Base-by-base conservation (phyloP, 1,284 basidiomycete species). In the Cystobasidiaceae sp. region DNA sequence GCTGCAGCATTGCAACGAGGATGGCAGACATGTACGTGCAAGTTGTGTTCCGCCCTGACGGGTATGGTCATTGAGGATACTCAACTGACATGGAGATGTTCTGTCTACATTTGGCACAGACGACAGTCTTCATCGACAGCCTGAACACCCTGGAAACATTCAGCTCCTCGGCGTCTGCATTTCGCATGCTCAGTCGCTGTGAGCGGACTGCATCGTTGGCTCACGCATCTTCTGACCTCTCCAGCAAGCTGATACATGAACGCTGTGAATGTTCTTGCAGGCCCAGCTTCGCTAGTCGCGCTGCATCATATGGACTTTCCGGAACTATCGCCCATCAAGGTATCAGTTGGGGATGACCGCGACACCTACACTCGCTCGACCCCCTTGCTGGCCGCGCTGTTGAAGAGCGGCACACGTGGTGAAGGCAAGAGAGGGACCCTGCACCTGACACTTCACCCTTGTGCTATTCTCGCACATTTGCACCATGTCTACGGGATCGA, bases 401-500 rank as follows among this genome's bases (percentile, higher is more conserved):
- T n/a, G n/a, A n/a, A n/a, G n/a, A n/a, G n/a, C n/a, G n/a, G n/a
- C n/a, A n/a, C n/a, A n/a, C n/a, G n/a, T 23, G 69, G 70, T 2
- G 30, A 67, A 0, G 59, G 70, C 19, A 68, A 68, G n/a, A 33
- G 68, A 28, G 64, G 66, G 2, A 63, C 59, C 2, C 49, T 69
- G 15, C 70, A 71, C 48, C 67, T 72, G 1, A 58, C 57, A 13
- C 58, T 71, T 15, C 71, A 68, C 59, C 67, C 70, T 7, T 57
- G 68, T 6, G 15, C 71, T 1, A 62, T 71, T 49, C 48, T 72
- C 52, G 58, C 68, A 17, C 55, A 65, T 45, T 67, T 72, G 51
- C 52, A 71, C 3, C 51, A 50, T 19, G 57, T 66, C 0, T 72
- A 69, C 60, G 66, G 63, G 30, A 61, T 72, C 23, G 61, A 64